phyloP scores from a whole-genome alignment of 495 filamentous ascomycete genomes.

The Penicillium argentinense region DNA sequence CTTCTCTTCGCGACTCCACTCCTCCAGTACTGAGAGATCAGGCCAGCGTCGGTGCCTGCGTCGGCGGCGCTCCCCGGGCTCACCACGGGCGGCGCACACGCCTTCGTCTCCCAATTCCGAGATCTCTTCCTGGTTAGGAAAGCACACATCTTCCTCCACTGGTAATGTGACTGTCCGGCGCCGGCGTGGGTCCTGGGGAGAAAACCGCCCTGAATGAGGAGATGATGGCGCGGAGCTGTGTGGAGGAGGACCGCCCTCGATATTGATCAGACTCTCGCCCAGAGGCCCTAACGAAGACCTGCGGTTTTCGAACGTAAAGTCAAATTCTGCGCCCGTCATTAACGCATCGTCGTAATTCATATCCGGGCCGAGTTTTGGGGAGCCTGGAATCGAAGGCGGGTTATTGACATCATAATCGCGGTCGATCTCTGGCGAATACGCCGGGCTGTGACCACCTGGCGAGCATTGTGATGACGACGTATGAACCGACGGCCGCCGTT shows the following conservation, averaged over 20 bases:
- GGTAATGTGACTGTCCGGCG: slow-evolving; percentile 53
- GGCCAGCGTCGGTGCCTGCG: slow-evolving; percentile 61
- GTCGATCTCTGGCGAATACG: slow-evolving; percentile 30
- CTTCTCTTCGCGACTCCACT: slow-evolving; percentile 90
- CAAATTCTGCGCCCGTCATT: slow-evolving; percentile 55
- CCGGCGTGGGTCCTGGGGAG: slow-evolving; percentile 41
- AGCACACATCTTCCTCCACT: slow-evolving; percentile 90
- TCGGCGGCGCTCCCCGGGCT: slow-evolving; percentile 52
- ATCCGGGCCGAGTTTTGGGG: slow-evolving; percentile 59
- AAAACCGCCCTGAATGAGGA: slow-evolving; percentile 30
- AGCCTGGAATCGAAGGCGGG: slow-evolving; percentile 87
- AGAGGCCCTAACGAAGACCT: slow-evolving; percentile 29
- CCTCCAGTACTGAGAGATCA: slow-evolving; percentile 73
- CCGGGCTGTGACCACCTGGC: slow-evolving; percentile 28
- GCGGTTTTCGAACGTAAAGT: slow-evolving; percentile 38
- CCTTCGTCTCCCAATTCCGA: slow-evolving; percentile 79
- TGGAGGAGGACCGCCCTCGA: slow-evolving; percentile 45
- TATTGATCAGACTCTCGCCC: slow-evolving; percentile 57
- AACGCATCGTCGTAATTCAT: slow-evolving; percentile 80
- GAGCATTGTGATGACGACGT: slow-evolving; percentile 36
- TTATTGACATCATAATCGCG: slow-evolving; percentile 85
- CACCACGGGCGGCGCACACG: slow-evolving; percentile 35
- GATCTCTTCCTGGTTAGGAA: slow-evolving; percentile 73
- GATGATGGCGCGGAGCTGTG: slow-evolving; percentile 31
- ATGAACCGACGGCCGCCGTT: slow-evolving; percentile 29